Evolutionary conservation across 2,329 filamentous ascomycete genomes (phyloP), one percentile per base, ranked within the genome.

Genomic region (Verticillium albo-atrum): DNA sequence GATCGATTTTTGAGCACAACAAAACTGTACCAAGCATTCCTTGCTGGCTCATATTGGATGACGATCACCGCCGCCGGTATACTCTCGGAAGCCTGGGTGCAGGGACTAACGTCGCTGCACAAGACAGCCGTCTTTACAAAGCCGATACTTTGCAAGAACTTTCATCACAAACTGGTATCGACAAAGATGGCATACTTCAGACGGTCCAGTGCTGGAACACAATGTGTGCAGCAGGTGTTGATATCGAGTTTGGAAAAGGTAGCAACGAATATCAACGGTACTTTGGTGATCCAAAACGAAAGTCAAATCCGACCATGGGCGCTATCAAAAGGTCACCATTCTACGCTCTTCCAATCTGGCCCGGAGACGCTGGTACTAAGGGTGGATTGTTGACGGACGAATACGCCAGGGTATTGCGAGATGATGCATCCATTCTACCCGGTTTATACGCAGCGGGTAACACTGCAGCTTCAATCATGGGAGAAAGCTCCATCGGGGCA

Each of bases 291-390:
- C 56, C 53, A 10, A n/a, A 14, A 20, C 10, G 25, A 15, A 26
- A 28, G 17, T n/a, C 57, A 12, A 61, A 61, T 14, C 59, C 52
- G 12, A 58, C 54, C 53, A 55, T 61, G 59, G 56, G 59, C 10
- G 53, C 65, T 15, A 62, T 73, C 32, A 63, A 61, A 7, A 66
- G 63, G 50, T 61, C 60, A 1, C 72, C 70, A 9, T 67, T 61
- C 55, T 67, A 66, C 25, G 74, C 74, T 0, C 59, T 71, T 17
- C 66, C 64, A 27, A 58, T 75, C 7, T 72, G 65, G 55, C 73
- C 74, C 12, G 73, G 74, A 14, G 70, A 76, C 59, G 58, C 74
- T n/a, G 70, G 73, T 3, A 76, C 72, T 17, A 74, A 74, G 63
- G 71, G 73, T 4, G 72, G 74, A 2, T 57, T 76, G 6, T 32